A percentile compares a stretch with the other conserved stretches of the same genome.
Conservation (phyloP, 441 rosid species). For the Metrosideros polymorpha region DNA sequence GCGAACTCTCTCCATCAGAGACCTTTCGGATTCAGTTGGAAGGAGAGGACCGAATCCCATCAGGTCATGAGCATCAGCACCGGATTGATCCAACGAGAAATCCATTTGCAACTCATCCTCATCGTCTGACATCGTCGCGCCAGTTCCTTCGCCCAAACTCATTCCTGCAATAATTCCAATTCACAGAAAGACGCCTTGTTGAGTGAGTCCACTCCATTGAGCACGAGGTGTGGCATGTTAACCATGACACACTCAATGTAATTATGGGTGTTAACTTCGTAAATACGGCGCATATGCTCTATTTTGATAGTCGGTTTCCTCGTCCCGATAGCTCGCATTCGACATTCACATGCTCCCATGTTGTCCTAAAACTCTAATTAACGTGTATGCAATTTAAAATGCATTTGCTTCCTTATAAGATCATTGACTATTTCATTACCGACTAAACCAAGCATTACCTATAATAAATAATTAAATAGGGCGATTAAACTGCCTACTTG, state of each 20-base stretch:
- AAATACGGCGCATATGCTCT: background rate
- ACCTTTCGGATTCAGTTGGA: slow-evolving; percentile 92
- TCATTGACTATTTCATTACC: background rate
- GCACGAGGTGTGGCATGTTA: background rate
- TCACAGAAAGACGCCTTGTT: background rate
- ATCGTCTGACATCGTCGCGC: slow-evolving; percentile 95
- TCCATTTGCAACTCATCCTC: slow-evolving; percentile 85
- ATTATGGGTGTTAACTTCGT: background rate
- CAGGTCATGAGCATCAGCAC: slow-evolving; percentile 56
- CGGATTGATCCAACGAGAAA: slow-evolving; percentile 61
- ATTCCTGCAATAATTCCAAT: slow-evolving; percentile 35
- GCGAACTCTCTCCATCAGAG: slow-evolving; percentile 94
- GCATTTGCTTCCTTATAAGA: background rate
- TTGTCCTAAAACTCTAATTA: background rate
- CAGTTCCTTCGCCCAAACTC: slow-evolving; percentile 70
- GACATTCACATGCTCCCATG: background rate
- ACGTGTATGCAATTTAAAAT: background rate
- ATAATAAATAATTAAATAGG: background rate
- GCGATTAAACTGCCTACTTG: background rate
- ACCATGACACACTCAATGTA: background rate
- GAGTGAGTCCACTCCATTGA: background rate
- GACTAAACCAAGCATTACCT: background rate
- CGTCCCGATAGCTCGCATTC: background rate
- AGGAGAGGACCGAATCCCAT: slow-evolving; percentile 90
- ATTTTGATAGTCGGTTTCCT: background rate